A percentile compares a stretch with the other conserved stretches of the same genome.
phyloP scores from a whole-genome alignment of 768 basidiomycete species.

The Panaeolus cyanescens region DNA sequence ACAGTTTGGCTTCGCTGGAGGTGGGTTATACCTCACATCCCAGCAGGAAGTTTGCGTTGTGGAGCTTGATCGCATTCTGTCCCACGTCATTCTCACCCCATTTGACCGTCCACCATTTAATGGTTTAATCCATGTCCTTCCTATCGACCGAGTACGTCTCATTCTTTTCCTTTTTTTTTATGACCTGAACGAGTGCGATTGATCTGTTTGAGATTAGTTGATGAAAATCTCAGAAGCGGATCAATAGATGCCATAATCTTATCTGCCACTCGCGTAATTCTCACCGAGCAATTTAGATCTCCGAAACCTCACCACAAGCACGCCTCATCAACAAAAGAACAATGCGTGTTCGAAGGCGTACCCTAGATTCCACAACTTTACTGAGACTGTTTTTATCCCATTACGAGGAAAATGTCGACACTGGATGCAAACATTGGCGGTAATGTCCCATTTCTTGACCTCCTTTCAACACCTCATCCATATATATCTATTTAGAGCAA shows the following conservation, averaged over 20 bases:
- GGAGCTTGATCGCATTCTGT: constrained; percentile 3
- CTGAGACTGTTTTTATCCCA: not conserved
- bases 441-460: too few relatives aligned
- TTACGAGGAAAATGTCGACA: too few relatives aligned
- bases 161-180: not conserved
- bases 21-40: not conserved
- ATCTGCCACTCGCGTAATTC: not conserved
- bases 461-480: too few relatives aligned
- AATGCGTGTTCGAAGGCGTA: not conserved
- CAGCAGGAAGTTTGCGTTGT: not conserved
- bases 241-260: not conserved
- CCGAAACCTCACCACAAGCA: not conserved
- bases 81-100: constrained; percentile 8
- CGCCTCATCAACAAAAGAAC: too few relatives aligned
- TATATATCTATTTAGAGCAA: too few relatives aligned
- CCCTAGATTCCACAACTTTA: not conserved
- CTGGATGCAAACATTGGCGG: too few relatives aligned
- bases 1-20: constrained; percentile 8
- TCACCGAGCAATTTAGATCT: not conserved
- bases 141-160: constrained; percentile 10
- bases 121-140: constrained; percentile 10
- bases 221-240: not conserved
- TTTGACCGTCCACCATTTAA: not conserved
- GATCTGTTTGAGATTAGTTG: not conserved
- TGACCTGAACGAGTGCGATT: not conserved